A percentile compares a stretch with the other conserved stretches of the same genome.
Evolutionary conservation across 139 green algal species (phyloP).

Genomic region (Chlamydomonas sphaeroides): DNA sequence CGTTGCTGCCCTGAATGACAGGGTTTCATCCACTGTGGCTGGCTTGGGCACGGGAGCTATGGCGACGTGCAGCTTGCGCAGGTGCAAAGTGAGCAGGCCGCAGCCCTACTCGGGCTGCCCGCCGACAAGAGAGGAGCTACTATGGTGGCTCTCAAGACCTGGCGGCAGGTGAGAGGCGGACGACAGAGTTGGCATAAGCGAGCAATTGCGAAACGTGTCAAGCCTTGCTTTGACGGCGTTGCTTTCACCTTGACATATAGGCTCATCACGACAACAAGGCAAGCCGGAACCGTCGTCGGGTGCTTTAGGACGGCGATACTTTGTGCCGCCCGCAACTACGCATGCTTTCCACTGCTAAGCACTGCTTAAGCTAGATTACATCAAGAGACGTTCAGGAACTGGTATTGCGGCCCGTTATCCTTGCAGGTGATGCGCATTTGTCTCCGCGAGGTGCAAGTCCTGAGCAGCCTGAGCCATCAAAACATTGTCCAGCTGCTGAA

Average conservation of each 20-base stretch:
- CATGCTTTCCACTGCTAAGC: no score
- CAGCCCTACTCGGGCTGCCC: no score
- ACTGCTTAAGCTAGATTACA: no score
- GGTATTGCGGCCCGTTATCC: not conserved
- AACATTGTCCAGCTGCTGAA: conserved; percentile 17
- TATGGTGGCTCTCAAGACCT: not conserved
- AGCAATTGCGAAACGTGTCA: not conserved
- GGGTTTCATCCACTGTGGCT: conserved; percentile 6
- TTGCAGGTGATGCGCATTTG: conserved; percentile 18
- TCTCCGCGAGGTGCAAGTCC: conserved; percentile 2
- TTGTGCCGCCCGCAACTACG: no score
- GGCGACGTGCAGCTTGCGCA: not conserved
- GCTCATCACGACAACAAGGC: conserved; percentile 27
- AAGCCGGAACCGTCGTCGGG: not conserved
- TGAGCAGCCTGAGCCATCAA: not conserved
- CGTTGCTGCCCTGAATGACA: no score
- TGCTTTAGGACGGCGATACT: not conserved
- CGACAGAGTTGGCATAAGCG: not conserved
- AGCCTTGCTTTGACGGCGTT: conserved; percentile 1
- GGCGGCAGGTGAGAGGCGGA: conserved; percentile 1
- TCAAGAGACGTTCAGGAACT: not conserved
- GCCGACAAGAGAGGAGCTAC: no score
- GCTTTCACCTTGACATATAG: no score
- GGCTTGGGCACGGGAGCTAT: conserved; percentile 20
- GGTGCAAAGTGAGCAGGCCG: no score